Conservation (phyloP, 192 early-diverging fungal species). For the Coemansia sp. region DNA sequence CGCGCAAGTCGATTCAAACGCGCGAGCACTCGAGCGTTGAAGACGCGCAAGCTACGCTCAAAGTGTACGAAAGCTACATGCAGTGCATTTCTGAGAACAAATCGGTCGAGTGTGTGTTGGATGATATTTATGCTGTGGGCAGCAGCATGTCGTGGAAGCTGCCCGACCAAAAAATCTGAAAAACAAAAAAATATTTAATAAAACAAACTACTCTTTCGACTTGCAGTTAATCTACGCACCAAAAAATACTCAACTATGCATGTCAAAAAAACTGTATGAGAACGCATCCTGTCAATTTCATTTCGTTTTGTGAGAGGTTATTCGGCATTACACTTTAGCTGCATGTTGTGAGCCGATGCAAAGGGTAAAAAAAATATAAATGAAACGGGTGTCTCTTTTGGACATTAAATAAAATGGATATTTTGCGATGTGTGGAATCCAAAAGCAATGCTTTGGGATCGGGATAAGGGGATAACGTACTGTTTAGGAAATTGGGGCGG, state of each 20-base stretch:
- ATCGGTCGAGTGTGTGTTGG: conserved; percentile 58
- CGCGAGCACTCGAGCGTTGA: conserved; percentile 91
- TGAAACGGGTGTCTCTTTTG: too few relatives aligned
- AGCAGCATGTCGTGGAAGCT: conserved; percentile 38
- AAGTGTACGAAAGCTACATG: conserved; percentile 80
- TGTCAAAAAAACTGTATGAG: not conserved
- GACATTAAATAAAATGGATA: too few relatives aligned
- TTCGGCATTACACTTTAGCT: not conserved
- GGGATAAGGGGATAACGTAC: too few relatives aligned
- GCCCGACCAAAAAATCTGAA: conserved; percentile 17
- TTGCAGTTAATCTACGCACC: too few relatives aligned
- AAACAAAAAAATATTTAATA: not conserved
- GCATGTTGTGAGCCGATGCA: not conserved
- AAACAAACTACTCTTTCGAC: not conserved
- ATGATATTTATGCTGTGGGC: conserved; percentile 68
- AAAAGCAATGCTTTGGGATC: too few relatives aligned
- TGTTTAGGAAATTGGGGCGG: too few relatives aligned
- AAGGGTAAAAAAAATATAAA: too few relatives aligned
- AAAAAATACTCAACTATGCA: not conserved
- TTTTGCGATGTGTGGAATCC: too few relatives aligned
- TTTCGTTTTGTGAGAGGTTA: not conserved
- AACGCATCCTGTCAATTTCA: not conserved
- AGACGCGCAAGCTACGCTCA: conserved; percentile 84
- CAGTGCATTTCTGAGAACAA: conserved; percentile 64
- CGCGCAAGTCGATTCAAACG: conserved; percentile 80